These are phyloP conservation scores for Carallia pectinifolia DNA, from an alignment of 345 rosid genomes.

Conservation along the genomic window DNA sequence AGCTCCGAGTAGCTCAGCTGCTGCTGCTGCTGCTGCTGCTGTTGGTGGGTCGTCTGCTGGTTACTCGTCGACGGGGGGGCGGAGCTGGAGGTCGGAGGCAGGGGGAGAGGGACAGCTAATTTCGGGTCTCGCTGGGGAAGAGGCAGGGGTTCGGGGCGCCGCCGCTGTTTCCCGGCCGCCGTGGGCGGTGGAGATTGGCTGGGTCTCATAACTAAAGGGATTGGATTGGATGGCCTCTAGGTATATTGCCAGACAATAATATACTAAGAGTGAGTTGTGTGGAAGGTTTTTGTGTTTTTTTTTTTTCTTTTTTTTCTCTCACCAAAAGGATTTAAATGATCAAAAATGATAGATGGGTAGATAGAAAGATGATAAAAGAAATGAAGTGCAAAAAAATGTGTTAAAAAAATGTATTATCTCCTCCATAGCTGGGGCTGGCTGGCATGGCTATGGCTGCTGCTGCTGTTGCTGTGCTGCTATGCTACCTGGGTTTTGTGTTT, in stretches of 20 bases:
- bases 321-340: no score
- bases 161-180: conserved; percentile 32
- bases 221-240: background rate
- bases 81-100: conserved; percentile 54
- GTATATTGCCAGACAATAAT: background rate
- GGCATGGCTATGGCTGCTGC: no score
- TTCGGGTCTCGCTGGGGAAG: conserved; percentile 61
- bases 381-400: no score
- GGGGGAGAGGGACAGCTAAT: conserved; percentile 86
- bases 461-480: no score
- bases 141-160: conserved; percentile 72
- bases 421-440: no score
- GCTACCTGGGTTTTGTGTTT: no score
- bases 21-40: conserved; percentile 3
- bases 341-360: no score
- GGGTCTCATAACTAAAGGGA: conserved; percentile 49
- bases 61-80: conserved; percentile 26
- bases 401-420: no score
- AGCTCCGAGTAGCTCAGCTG: conserved; percentile 49
- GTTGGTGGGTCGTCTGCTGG: conserved; percentile 5
- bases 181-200: conserved; percentile 47
- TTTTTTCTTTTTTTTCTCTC: no score
- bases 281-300: background rate
- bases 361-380: no score
- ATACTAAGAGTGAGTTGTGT: background rate